Percentiles rank a stretch among this genome's conserved stretches.
These are phyloP conservation scores for Sisymbrium altissimum DNA, from an alignment of 345 rosid species.

Conservation along the genomic window DNA sequence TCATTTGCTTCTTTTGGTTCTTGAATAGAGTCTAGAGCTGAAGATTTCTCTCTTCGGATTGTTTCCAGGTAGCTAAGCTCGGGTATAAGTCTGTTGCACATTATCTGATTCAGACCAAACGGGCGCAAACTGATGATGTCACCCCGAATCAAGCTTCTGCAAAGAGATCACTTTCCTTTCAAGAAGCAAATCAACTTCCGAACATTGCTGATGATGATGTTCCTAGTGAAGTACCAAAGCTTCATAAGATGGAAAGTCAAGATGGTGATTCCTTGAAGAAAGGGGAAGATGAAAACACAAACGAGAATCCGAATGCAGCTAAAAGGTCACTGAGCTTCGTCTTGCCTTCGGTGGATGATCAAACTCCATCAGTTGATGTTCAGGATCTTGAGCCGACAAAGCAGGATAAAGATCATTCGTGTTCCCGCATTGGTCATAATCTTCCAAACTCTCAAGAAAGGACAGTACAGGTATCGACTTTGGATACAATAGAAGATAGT, in stretches of 20 bases:
- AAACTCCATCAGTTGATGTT: background rate
- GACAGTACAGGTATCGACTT: background rate
- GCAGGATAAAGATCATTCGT: background rate
- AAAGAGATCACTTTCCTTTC: constrained; percentile 63
- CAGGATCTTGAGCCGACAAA: background rate
- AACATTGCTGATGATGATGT: constrained; percentile 5
- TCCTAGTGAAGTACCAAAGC: background rate
- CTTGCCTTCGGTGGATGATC: constrained; percentile 14
- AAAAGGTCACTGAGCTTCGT: constrained; percentile 10
- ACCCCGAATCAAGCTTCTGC: constrained; percentile 47
- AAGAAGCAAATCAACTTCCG: constrained; percentile 30
- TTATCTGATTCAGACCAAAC: constrained; percentile 66
- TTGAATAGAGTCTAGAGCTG: background rate
- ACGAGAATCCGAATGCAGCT: constrained; percentile 10
- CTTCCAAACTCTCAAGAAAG: background rate
- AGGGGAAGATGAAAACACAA: constrained; percentile 9
- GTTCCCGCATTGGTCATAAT: background rate
- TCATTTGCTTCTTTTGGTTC: background rate
- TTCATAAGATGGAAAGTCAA: background rate
- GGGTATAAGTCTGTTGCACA: constrained; percentile 96
- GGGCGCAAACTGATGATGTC: constrained; percentile 28
- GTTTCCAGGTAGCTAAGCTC: constrained; percentile 51
- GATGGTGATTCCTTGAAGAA: constrained; percentile 2
- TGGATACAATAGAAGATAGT: background rate
- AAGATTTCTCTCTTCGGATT: constrained; percentile 2